phyloP scores from a whole-genome alignment of 192 early-diverging fungal genomes.

The Coemansia sp. region DNA sequence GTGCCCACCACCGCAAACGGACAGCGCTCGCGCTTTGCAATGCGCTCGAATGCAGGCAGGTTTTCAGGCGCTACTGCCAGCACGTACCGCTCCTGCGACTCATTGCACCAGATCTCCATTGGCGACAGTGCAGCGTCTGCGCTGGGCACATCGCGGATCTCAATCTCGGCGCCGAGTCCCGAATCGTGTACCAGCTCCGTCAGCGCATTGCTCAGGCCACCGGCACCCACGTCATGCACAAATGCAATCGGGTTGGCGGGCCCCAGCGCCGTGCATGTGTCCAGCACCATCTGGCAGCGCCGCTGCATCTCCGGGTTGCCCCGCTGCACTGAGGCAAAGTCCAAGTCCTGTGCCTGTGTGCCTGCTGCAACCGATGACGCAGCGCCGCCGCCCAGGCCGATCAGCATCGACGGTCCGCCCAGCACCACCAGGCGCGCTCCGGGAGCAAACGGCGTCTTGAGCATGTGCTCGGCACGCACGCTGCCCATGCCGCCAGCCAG shows the following conservation, averaged over 20 bases:
- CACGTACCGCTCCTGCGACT: constrained; percentile 99
- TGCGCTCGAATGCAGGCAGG: constrained; percentile 65
- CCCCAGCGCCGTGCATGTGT: constrained; percentile 83
- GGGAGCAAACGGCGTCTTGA: constrained; percentile 80
- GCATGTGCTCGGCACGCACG: constrained; percentile 84
- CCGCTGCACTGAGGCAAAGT: constrained; percentile 97
- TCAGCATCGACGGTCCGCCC: constrained; percentile 97
- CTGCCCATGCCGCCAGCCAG: constrained; percentile 96
- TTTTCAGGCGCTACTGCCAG: constrained; percentile 75
- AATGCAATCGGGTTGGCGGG: constrained; percentile 82
- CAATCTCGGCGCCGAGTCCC: constrained; percentile 84
- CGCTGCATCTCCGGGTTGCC: constrained; percentile 99
- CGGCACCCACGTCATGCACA: constrained; percentile 99
- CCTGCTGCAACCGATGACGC: constrained; percentile 94
- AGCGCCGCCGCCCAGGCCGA: constrained; percentile 98
- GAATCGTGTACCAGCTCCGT: constrained; percentile 98
- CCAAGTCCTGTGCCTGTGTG: constrained; percentile 80
- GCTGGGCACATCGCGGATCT: constrained; percentile 86
- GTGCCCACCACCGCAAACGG: constrained; percentile 87
- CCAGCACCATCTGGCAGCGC: constrained; percentile 94
- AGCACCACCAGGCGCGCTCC: constrained; percentile 83
- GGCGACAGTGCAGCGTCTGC: constrained; percentile 94
- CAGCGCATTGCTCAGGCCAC: constrained; percentile 96
- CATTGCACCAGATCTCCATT: constrained; percentile 99
- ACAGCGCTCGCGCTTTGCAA: constrained; percentile 89